A percentile compares a stretch with the other conserved stretches of the same genome.
Evolutionary conservation across 306 rosid species (phyloP).

Genomic region (Cucumis hystrix): DNA sequence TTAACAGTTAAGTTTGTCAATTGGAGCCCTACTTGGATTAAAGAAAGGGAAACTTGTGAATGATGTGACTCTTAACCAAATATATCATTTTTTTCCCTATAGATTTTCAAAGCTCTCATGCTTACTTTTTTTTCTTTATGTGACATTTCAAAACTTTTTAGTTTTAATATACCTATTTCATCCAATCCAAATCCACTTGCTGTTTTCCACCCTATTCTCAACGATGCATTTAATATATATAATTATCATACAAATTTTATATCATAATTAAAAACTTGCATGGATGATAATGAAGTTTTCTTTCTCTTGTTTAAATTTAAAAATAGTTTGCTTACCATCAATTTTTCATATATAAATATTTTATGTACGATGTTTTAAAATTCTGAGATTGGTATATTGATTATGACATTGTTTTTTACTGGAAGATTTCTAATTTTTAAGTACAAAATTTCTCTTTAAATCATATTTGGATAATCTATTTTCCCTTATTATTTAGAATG

Average conservation of each 20-base stretch:
- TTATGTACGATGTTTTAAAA: neutral
- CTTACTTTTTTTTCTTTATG: neutral
- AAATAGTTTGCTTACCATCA: neutral
- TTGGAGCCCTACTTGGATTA: neutral
- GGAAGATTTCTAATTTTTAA: neutral
- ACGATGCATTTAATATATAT: neutral
- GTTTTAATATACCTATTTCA: neutral
- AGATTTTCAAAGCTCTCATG: neutral
- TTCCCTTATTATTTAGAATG: no score
- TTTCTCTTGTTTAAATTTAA: neutral
- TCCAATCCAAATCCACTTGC: neutral
- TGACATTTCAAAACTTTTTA: neutral
- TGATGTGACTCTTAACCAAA: constrained; percentile 6
- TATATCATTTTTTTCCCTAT: neutral
- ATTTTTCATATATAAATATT: neutral
- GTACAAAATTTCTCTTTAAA: neutral
- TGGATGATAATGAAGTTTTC: neutral
- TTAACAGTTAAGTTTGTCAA: neutral
- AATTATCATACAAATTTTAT: neutral
- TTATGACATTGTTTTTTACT: neutral
- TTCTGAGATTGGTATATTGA: no score
- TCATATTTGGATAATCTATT: neutral
- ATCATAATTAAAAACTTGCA: neutral
- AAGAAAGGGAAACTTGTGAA: neutral
- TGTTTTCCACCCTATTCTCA: neutral